Percentiles rank a stretch among this genome's conserved stretches.
Conservation (phyloP, 208 protist genomes). For the Strigomonas oncopelti region DNA sequence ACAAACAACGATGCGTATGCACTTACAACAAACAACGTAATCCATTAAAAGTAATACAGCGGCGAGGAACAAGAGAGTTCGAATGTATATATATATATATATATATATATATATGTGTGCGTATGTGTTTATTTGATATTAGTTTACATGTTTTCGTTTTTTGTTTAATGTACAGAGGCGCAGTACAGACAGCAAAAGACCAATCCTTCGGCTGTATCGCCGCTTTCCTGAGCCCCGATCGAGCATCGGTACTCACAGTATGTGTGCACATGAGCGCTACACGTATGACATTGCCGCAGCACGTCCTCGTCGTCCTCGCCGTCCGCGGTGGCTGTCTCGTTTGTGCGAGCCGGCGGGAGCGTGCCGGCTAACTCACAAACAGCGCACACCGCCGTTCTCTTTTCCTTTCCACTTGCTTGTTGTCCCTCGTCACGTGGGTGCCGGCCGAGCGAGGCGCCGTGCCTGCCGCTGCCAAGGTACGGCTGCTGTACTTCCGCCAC, state of each 20-base stretch:
- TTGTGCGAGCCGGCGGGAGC: not conserved
- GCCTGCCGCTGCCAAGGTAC: not conserved
- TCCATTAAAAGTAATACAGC: not conserved
- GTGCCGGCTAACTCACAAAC: not conserved
- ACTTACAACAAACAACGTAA: not conserved
- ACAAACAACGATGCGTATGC: not conserved
- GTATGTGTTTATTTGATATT: conserved; percentile 1
- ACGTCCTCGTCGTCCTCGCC: not conserved
- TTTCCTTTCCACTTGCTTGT: not conserved
- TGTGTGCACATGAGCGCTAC: conserved; percentile 6
- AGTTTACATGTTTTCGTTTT: conserved; percentile 1
- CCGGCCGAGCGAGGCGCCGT: too few relatives aligned
- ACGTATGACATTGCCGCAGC: not conserved
- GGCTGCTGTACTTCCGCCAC: not conserved
- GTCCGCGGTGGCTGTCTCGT: too few relatives aligned
- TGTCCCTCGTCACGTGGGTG: not conserved
- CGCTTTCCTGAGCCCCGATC: not conserved
- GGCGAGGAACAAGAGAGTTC: too few relatives aligned
- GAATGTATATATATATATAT: not conserved
- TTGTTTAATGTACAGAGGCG: not conserved
- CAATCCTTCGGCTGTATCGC: not conserved
- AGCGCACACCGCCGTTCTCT: not conserved
- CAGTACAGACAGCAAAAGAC: not conserved
- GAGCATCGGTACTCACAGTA: not conserved
- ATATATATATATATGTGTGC: conserved; percentile 1